Evolutionary conservation across 352 stramenopile species (phyloP).

Genomic region (Aphanomyces euteiches): DNA sequence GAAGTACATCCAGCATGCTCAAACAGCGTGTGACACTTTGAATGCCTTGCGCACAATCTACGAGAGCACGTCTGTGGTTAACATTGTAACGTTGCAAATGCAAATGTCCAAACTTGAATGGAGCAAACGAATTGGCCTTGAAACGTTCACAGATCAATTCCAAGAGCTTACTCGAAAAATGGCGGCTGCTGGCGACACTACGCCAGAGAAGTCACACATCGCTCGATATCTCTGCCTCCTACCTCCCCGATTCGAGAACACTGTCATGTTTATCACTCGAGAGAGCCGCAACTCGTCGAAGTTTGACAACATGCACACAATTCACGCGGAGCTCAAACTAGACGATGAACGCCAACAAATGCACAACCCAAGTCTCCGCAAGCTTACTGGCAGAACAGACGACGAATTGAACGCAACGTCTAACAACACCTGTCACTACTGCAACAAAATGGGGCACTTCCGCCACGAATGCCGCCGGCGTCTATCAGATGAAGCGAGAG

Average conservation of each 20-base stretch:
- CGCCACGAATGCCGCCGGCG: not conserved
- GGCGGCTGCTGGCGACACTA: not conserved
- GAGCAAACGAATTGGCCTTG: not conserved
- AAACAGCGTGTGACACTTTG: not conserved
- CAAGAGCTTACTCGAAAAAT: conserved; percentile 1
- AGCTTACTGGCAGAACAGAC: too few relatives aligned
- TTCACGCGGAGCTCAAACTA: too few relatives aligned
- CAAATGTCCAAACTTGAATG: not conserved
- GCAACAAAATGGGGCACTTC: not conserved
- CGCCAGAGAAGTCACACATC: not conserved
- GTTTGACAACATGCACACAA: too few relatives aligned
- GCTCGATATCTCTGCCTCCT: not conserved
- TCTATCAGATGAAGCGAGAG: too few relatives aligned
- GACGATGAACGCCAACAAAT: too few relatives aligned
- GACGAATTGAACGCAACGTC: not conserved
- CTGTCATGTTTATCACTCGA: too few relatives aligned
- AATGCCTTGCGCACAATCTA: conserved; percentile 13
- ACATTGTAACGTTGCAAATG: not conserved
- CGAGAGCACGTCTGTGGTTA: conserved; percentile 1
- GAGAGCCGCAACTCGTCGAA: too few relatives aligned
- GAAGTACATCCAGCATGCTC: not conserved
- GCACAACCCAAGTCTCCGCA: too few relatives aligned
- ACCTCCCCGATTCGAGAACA: not conserved
- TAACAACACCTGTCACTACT: not conserved
- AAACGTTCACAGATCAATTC: not conserved